Conservation (phyloP, 1,139 yeast genomes). For the Kluyveromyces marxianus region DNA sequence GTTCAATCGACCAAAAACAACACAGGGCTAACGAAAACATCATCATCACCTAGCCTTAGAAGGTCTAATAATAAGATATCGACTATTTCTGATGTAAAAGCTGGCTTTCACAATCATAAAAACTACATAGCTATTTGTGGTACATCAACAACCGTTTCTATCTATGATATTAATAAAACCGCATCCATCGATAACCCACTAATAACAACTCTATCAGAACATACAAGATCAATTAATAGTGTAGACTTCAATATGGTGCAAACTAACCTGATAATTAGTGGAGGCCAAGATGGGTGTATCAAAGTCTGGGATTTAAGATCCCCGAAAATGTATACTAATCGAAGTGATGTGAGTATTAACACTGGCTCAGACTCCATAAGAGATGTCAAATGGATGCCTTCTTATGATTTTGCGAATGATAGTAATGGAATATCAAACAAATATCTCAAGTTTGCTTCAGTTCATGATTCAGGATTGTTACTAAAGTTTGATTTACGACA, state of each 20-base stretch:
- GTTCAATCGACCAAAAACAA: slow-evolving; percentile 9
- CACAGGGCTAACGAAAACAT: slow-evolving; percentile 4
- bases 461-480: slow-evolving; percentile 84
- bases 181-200: slow-evolving; percentile 35
- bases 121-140: slow-evolving; percentile 39
- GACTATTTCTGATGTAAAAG: slow-evolving; percentile 41
- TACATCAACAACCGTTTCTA: slow-evolving; percentile 43
- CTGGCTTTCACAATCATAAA: slow-evolving; percentile 39
- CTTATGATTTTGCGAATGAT: slow-evolving; percentile 16
- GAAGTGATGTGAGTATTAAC: slow-evolving; percentile 29
- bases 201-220: slow-evolving; percentile 51
- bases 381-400: slow-evolving; percentile 31
- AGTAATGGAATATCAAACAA: slow-evolving; percentile 20
- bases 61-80: slow-evolving; percentile 30
- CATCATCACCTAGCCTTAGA: slow-evolving; percentile 3
- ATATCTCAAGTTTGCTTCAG: slow-evolving; percentile 50
- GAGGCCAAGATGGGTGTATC: slow-evolving; percentile 86
- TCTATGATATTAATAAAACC: slow-evolving; percentile 40
- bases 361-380: slow-evolving; percentile 41
- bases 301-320: slow-evolving; percentile 82
- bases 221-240: slow-evolving; percentile 74
- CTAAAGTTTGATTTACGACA: slow-evolving; percentile 77
- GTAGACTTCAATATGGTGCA: slow-evolving; percentile 59
- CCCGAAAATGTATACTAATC: slow-evolving; percentile 24
- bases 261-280: slow-evolving; percentile 61